Conservation (phyloP, 2,329 filamentous ascomycete species). For the Amylocarpus encephaloides region DNA sequence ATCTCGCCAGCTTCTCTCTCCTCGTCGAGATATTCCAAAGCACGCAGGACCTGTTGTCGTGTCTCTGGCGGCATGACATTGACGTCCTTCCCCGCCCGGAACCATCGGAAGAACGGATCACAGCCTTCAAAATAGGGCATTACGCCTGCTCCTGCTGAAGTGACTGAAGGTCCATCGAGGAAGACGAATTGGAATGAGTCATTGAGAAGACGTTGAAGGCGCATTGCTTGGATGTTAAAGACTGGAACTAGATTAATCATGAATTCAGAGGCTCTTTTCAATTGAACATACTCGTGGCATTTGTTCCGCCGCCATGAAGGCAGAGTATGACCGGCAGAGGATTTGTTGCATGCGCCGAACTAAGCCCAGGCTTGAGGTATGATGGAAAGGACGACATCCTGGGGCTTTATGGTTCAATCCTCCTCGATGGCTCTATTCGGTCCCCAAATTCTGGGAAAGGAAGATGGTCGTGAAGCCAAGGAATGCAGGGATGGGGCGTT, state of each 20-base stretch:
- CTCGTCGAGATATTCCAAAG: background rate
- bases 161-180: constrained; percentile 11
- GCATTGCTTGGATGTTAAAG: constrained; percentile 15
- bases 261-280: background rate
- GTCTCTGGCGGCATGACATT: constrained; percentile 5
- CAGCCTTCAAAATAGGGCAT: constrained; percentile 17
- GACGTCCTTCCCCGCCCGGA: background rate
- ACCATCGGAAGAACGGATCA: constrained; percentile 15
- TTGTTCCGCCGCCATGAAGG: background rate
- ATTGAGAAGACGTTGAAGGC: constrained; percentile 10
- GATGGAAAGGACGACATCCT: background rate
- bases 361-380: background rate
- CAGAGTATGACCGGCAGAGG: background rate
- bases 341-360: background rate
- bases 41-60: background rate
- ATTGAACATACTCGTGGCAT: background rate
- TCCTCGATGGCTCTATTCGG: too few relatives aligned
- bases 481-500: background rate
- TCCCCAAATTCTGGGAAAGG: too few relatives aligned
- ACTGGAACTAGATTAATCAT: background rate
- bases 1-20: background rate
- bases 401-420: background rate
- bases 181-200: constrained; percentile 14
- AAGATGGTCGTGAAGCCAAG: background rate
- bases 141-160: constrained; percentile 13